Evolutionary conservation across 2,329 filamentous ascomycete species (phyloP).

Genomic region (Leptographium wingfieldii): DNA sequence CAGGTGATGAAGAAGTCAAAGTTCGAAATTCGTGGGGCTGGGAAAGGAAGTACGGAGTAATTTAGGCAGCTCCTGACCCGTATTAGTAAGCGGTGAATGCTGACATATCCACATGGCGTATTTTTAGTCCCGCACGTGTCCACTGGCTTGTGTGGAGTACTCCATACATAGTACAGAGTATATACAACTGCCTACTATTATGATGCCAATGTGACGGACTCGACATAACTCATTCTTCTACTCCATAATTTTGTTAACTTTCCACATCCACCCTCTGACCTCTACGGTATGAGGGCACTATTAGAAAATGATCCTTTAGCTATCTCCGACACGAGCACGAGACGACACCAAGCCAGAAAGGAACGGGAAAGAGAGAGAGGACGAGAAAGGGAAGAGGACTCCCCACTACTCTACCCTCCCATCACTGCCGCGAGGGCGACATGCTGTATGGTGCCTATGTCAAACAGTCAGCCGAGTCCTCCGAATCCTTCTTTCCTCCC

Average conservation of each 20-base stretch:
- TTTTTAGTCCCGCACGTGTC: no score
- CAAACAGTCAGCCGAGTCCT: slow-evolving; percentile 8
- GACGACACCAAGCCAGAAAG: background rate
- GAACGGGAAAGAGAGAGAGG: background rate
- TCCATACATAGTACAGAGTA: no score
- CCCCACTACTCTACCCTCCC: background rate
- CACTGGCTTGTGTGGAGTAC: no score
- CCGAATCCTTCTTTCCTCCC: background rate
- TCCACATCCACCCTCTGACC: no score
- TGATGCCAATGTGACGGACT: no score
- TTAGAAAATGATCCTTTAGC: background rate
- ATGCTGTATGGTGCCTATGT: slow-evolving; percentile 58
- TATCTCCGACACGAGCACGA: background rate
- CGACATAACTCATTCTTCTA: no score
- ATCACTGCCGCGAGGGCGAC: slow-evolving; percentile 35
- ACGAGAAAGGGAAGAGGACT: background rate
- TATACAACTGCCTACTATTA: no score
- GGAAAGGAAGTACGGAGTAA: background rate
- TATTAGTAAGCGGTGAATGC: no score
- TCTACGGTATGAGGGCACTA: no score
- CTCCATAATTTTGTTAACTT: no score
- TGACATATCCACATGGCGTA: no score
- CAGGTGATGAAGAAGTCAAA: background rate
- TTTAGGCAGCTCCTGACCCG: no score
- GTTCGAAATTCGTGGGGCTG: background rate